A percentile compares a stretch with the other conserved stretches of the same genome.
Conservation (phyloP, 2,329 filamentous ascomycete species). For the Cercospora janseana region DNA sequence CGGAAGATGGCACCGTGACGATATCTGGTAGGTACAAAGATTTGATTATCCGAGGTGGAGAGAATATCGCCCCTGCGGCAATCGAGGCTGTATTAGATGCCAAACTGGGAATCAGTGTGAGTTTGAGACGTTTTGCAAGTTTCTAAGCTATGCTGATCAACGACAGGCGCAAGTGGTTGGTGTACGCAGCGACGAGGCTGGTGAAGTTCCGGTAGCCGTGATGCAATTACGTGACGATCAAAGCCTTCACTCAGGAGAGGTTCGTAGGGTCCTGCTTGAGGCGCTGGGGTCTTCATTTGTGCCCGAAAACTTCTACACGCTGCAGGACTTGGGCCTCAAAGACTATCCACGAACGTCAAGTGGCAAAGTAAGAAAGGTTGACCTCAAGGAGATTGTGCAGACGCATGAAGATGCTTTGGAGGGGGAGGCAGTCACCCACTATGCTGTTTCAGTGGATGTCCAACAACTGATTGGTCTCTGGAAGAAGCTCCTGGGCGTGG, state of each 20-base stretch:
- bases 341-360: slow-evolving; percentile 23
- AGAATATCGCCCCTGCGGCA: slow-evolving; percentile 20
- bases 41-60: slow-evolving; percentile 21
- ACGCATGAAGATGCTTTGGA: slow-evolving; percentile 2
- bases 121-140: background rate
- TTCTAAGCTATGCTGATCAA: background rate
- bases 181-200: slow-evolving; percentile 17
- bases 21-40: slow-evolving; percentile 22
- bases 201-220: slow-evolving; percentile 26
- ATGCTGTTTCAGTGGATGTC: background rate
- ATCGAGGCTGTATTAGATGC: slow-evolving; percentile 14
- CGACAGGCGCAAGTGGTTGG: slow-evolving; percentile 23
- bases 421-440: background rate
- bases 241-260: background rate
- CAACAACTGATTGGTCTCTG: slow-evolving; percentile 4
- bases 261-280: slow-evolving; percentile 10
- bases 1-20: slow-evolving; percentile 5
- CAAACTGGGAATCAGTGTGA: background rate
- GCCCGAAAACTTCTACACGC: slow-evolving; percentile 17
- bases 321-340: slow-evolving; percentile 16
- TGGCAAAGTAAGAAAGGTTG: slow-evolving; percentile 21
- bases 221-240: slow-evolving; percentile 7
- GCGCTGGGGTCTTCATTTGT: slow-evolving; percentile 16
- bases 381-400: slow-evolving; percentile 15
- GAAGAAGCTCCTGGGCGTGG: slow-evolving; percentile 2